These are phyloP conservation scores for Benincasa hispida DNA, from an alignment of 306 rosid genomes.

Conservation along the genomic window DNA sequence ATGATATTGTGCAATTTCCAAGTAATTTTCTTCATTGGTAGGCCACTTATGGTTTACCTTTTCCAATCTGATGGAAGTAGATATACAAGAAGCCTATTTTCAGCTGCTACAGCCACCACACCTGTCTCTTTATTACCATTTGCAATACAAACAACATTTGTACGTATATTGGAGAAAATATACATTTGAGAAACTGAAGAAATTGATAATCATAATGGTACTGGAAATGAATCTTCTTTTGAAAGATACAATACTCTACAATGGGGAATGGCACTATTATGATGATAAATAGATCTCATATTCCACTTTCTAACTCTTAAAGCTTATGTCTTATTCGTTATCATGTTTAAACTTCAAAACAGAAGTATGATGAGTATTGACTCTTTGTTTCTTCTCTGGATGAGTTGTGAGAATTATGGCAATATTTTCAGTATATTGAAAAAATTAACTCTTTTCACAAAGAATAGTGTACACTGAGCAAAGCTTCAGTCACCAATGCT, in stretches of 20 bases:
- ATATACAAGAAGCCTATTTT: too few species aligned
- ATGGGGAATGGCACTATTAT: background rate
- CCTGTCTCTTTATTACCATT: slow-evolving; percentile 42
- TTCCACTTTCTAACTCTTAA: background rate
- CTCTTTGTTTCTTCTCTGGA: too few species aligned
- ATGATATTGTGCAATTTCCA: background rate
- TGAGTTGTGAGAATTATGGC: too few species aligned
- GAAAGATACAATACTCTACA: background rate
- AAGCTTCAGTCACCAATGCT: too few species aligned
- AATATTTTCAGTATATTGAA: too few species aligned
- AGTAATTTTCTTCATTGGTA: background rate
- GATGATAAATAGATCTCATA: background rate
- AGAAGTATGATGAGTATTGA: background rate
- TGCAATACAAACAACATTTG: slow-evolving; percentile 43
- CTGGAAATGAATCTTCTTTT: background rate
- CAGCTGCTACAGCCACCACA: slow-evolving; percentile 50
- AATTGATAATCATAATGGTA: background rate
- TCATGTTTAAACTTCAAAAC: background rate
- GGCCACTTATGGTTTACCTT: background rate
- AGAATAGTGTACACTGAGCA: too few species aligned
- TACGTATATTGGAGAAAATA: slow-evolving; percentile 18
- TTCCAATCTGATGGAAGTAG: slow-evolving; percentile 10
- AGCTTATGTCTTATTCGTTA: background rate
- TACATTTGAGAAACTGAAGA: background rate
- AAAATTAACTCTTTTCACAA: too few species aligned